These are phyloP conservation scores for Aspergillus oerlinghausenensis DNA, from an alignment of 2,329 filamentous ascomycete genomes.

Conservation along the genomic window DNA sequence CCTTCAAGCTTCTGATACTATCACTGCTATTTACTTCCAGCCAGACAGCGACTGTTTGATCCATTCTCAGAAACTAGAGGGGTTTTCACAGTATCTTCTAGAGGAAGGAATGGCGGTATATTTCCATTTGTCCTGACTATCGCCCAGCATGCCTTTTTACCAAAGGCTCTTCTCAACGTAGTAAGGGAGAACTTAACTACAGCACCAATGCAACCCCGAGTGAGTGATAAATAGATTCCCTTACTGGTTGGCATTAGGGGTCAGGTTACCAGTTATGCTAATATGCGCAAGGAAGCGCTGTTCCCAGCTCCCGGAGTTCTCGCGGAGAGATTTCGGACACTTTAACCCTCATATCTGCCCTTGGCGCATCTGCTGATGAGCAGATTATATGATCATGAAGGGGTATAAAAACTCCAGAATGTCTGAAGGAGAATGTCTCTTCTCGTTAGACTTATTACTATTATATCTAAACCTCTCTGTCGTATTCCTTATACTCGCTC, in stretches of 20 bases:
- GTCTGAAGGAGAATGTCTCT: background rate
- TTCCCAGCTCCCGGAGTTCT: background rate
- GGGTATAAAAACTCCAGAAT: background rate
- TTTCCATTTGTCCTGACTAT: background rate
- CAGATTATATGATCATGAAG: background rate
- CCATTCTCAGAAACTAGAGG: background rate
- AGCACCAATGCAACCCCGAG: background rate
- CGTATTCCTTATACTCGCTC: background rate
- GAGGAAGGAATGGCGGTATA: background rate
- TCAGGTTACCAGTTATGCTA: background rate
- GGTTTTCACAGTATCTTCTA: background rate
- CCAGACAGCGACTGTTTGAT: background rate
- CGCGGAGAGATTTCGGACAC: constrained; percentile 14
- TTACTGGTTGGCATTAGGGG: background rate
- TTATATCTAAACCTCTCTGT: background rate
- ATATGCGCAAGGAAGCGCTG: background rate
- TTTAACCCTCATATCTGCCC: background rate
- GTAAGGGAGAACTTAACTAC: background rate
- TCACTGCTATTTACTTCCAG: background rate
- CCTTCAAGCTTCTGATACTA: background rate
- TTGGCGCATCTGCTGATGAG: background rate
- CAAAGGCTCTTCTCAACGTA: background rate
- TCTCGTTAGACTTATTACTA: background rate
- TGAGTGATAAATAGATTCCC: background rate
- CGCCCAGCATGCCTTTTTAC: background rate